Base-by-base conservation (phyloP, 208 protist species). In the Crithidia thermophila region DNA sequence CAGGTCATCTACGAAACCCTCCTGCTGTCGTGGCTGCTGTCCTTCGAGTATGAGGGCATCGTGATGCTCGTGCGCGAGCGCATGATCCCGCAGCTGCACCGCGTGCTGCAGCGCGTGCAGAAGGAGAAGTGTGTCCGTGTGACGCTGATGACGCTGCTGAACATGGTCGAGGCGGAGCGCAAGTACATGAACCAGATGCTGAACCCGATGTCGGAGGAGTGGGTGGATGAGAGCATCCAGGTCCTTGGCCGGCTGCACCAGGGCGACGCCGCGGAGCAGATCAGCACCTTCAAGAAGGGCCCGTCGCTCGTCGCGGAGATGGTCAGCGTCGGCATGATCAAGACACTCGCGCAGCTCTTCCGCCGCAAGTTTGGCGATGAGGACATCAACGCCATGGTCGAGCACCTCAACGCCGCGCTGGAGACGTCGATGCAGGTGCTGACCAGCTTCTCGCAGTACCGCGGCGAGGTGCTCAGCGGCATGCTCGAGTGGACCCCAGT, bases 111-210 rank as follows among this genome's bases (percentile, higher is more conserved):
- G 63, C 77, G 88, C n/a, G 72, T 92, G 50, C 88, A 86, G 60
- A 97, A 97, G 75, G 93, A 97, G 68, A 97, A 97, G 81, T 97
- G 91, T 62, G 76, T 96, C 52, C 89, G 93, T 3, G 83, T 96
- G 53, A 81, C 91, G n/a, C 77, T 97, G 23, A 82, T 95, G 77
- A 86, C 78, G 25, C 77, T 97, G 10, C 77, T 77, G 71, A 97
- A 95, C 74, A 88, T 96, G 77, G 87, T 81, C 3, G 68, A 89
- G 36, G 84, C 85, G n/a, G 86, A 95, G 84, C 77, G 72, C 23
- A 69, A 79, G 40, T 94, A 87, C 65, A 68, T 84, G 51, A 63
- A 57, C 47, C 61, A 82, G 49, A 53, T 89, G 21, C 52, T 87
- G 28, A 81, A 92, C 72, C 78, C 82, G 14, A 61, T 68, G 49